These are phyloP conservation scores for Cystobasidium slooffiae DNA, from an alignment of 1,284 basidiomycete genomes.

Conservation along the genomic window DNA sequence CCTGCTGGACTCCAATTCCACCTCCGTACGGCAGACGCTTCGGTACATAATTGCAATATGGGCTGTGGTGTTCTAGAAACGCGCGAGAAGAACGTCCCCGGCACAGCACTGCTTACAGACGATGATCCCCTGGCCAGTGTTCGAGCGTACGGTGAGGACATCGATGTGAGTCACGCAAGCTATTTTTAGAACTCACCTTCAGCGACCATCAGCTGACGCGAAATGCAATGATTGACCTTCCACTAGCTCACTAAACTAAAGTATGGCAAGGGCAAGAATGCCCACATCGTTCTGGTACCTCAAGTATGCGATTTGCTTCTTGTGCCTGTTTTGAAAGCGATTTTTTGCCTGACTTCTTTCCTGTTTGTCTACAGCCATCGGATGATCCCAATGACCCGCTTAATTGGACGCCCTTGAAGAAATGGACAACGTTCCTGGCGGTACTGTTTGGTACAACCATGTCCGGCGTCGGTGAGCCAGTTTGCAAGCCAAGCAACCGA, in stretches of 20 bases:
- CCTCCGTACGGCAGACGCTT: too few species aligned
- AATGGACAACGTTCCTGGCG: constrained; percentile 24
- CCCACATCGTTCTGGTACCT: constrained; percentile 34
- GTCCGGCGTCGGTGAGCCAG: constrained; percentile 32
- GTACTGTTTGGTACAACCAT: constrained; percentile 19
- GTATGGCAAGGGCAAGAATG: constrained; percentile 36
- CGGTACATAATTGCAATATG: not conserved
- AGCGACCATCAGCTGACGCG: not conserved
- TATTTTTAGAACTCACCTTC: too few species aligned
- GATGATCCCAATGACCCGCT: constrained; percentile 41
- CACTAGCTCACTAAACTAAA: constrained; percentile 31
- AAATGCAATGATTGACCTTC: not conserved
- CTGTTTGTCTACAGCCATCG: not conserved
- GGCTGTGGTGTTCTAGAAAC: constrained; percentile 34
- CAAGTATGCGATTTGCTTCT: constrained; percentile 1
- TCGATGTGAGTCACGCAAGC: constrained; percentile 22
- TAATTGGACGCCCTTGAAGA: constrained; percentile 24
- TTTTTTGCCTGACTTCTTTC: not conserved
- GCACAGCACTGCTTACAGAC: constrained; percentile 29
- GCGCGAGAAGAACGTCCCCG: constrained; percentile 26
- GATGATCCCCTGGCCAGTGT: constrained; percentile 32
- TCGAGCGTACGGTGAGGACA: constrained; percentile 22
- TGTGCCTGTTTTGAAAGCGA: not conserved
- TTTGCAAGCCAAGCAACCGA: not conserved
- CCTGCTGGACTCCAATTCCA: too few species aligned